Base-by-base conservation (phyloP, 2,329 filamentous ascomycete genomes). In the Penicillium frequentans region DNA sequence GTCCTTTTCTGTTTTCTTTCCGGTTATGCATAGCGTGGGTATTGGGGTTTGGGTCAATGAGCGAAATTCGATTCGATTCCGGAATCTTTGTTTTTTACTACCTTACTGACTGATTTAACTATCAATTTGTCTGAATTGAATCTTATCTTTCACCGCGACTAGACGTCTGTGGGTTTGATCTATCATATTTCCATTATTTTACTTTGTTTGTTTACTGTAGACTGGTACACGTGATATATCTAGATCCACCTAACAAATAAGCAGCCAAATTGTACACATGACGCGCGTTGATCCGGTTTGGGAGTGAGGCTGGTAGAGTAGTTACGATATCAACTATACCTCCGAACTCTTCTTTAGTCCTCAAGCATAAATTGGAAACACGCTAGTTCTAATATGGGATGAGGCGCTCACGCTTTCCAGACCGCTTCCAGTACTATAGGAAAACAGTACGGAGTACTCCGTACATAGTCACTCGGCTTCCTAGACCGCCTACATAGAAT, bases 1-100 rank as follows among this genome's bases (percentile, higher is more conserved):
- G 49, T 49, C 48, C 21, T 47, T 53, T 49, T 56, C 16, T 53
- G 6, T 49, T 45, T 55, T 58, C 49, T 55, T 50, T 52, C 9
- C 45, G 52, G 53, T 54, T 45, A 62, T 66, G 70, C 69, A 71
- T 72, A 72, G 70, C 68, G 70, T 71, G 68, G 67, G 63, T 56
- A 62, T 47, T 49, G 49, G 56, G 55, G 59, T 64, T 42, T 60
- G 46, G 50, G 52, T 53, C 42, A 57, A 53, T 58, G 58, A 63
- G 62, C 60, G 60, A 62, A 52, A 10, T 19, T 39, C 45, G 13
- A 58, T 62, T 54, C 47, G 16, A 58, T 58, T 58, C 39, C 54
- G 33, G 31, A 56, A 26, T 50, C 9, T 42, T 27, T 47, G 26
- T 44, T 35, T 16, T 43, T 51, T 48, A 56, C 31, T 35, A 37